A percentile compares a stretch with the other conserved stretches of the same genome.
These are phyloP conservation scores for Colletotrichum costaricense DNA, from an alignment of 2,329 filamentous ascomycete genomes.

Conservation along the genomic window DNA sequence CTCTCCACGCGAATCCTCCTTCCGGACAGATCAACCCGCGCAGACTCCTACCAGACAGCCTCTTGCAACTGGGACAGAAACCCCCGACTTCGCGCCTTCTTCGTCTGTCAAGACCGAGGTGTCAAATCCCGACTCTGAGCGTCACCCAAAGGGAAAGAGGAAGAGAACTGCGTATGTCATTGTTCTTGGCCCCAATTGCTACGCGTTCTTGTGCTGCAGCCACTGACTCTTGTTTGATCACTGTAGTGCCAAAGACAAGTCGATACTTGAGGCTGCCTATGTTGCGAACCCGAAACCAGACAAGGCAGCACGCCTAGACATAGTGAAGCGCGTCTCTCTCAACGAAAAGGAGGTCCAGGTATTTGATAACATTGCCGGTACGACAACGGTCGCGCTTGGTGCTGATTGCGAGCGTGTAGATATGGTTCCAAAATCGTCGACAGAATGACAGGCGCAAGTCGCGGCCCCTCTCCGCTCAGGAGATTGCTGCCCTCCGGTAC, in stretches of 20 bases:
- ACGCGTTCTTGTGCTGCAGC: not conserved
- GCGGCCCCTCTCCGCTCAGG: conserved; percentile 82
- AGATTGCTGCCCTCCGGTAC: conserved; percentile 73
- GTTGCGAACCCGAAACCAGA: conserved; percentile 89
- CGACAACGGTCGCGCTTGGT: not conserved
- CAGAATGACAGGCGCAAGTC: conserved; percentile 94
- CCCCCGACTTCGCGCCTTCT: not conserved
- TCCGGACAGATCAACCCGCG: not conserved
- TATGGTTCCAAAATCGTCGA: conserved; percentile 97
- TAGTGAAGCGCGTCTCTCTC: conserved; percentile 86
- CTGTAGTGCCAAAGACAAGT: conserved; percentile 85
- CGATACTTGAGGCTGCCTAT: conserved; percentile 88
- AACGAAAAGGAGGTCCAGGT: conserved; percentile 98
- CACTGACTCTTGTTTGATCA: conserved; percentile 14
- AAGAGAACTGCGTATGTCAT: conserved; percentile 72
- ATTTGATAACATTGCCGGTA: conserved; percentile 37
- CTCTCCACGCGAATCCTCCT: conserved; percentile 13
- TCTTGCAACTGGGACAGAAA: not conserved
- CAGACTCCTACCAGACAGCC: conserved; percentile 4
- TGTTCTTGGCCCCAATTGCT: not conserved
- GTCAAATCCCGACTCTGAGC: conserved; percentile 44
- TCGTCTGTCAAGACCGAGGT: conserved; percentile 15
- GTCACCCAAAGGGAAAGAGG: conserved; percentile 70
- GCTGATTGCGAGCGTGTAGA: conserved; percentile 63
- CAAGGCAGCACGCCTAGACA: conserved; percentile 85